A percentile compares a stretch with the other conserved stretches of the same genome.
Evolutionary conservation across 2,329 filamentous ascomycete genomes (phyloP).

Genomic region (Aureobasidium uvarum): DNA sequence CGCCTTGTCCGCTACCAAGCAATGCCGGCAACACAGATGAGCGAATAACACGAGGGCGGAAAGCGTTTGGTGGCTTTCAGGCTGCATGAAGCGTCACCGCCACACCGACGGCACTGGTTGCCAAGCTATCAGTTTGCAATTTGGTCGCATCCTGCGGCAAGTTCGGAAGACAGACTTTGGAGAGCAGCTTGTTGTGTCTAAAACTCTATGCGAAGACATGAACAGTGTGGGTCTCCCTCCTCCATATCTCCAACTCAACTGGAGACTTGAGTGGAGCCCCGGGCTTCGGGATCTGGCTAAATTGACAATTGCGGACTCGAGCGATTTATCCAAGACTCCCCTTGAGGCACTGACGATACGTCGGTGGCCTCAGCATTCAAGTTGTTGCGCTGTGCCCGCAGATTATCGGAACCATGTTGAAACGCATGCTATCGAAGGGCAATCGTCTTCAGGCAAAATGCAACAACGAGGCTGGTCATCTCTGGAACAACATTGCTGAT

Average conservation of each 20-base stretch:
- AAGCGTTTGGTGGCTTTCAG: conserved; percentile 11
- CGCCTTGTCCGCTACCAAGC: conserved; percentile 17
- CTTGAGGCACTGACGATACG: background rate
- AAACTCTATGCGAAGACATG: background rate
- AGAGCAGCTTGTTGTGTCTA: background rate
- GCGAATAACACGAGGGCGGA: conserved; percentile 9
- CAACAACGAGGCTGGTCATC: conserved; percentile 1
- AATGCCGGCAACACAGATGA: background rate
- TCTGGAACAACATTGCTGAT: conserved; percentile 4
- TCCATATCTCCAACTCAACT: conserved; percentile 4
- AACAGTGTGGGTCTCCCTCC: background rate
- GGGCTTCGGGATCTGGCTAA: conserved; percentile 21
- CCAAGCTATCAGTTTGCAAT: conserved; percentile 1
- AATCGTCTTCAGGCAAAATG: conserved; percentile 19
- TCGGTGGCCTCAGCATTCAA: background rate
- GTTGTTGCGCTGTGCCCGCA: conserved; percentile 1
- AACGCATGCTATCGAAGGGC: background rate
- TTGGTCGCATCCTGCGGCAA: conserved; percentile 1
- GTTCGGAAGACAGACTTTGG: conserved; percentile 1
- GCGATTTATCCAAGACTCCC: conserved; percentile 12
- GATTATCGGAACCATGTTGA: background rate
- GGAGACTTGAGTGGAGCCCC: background rate
- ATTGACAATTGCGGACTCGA: conserved; percentile 1
- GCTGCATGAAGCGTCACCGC: conserved; percentile 17
- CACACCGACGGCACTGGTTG: background rate